phyloP scores from a whole-genome alignment of 2,329 filamentous ascomycete genomes.

The Verticillium tricorpus region DNA sequence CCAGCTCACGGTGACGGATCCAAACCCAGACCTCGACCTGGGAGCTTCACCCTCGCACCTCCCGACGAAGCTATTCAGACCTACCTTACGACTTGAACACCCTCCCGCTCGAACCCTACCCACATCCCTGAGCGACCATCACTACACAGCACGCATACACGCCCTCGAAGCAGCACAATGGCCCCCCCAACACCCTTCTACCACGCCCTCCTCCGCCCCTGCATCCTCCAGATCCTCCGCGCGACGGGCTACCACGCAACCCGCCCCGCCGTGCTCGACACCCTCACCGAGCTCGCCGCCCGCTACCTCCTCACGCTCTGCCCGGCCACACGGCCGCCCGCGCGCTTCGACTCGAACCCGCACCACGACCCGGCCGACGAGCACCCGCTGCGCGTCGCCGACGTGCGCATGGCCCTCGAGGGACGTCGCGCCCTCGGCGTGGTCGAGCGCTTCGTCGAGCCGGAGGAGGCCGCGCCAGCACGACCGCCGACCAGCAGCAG shows the following conservation, averaged over 20 bases:
- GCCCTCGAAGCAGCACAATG: conserved; percentile 24
- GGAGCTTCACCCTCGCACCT: not conserved
- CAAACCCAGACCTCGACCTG: not conserved
- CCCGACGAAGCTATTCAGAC: not conserved
- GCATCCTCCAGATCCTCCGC: conserved; percentile 85
- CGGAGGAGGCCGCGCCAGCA: conserved; percentile 45
- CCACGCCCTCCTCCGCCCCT: conserved; percentile 79
- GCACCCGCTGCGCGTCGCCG: conserved; percentile 50
- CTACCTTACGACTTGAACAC: not conserved
- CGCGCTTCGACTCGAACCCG: conserved; percentile 50
- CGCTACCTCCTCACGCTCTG: conserved; percentile 76
- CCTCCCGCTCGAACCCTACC: not conserved
- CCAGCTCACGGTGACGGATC: conserved; percentile 12
- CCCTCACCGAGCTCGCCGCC: conserved; percentile 79
- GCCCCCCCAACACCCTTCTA: conserved; percentile 43
- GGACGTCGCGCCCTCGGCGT: conserved; percentile 70
- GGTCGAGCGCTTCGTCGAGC: conserved; percentile 61
- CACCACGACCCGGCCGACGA: not conserved
- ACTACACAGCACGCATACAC: not conserved
- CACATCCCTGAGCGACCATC: not conserved
- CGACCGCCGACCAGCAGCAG: not conserved
- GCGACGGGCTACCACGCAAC: conserved; percentile 86
- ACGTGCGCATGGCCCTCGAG: conserved; percentile 81
- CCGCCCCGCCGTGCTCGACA: conserved; percentile 76
- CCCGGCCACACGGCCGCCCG: conserved; percentile 65